Evolutionary conservation across 805 yeast genomes (phyloP).

Genomic region (Kurtzmaniella fragi): DNA sequence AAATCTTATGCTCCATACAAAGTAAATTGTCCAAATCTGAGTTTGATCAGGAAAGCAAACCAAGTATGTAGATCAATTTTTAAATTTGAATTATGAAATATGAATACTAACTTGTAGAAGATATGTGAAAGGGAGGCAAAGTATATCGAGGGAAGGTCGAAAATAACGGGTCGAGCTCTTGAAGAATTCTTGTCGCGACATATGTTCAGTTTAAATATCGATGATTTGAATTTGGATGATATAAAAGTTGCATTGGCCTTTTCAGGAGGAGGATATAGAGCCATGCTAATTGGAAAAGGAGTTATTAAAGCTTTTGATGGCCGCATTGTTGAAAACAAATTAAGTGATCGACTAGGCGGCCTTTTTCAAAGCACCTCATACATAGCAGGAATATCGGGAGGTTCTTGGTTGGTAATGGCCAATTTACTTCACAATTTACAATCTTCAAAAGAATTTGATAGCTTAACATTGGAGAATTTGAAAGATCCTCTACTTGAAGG

Average conservation of each 20-base stretch:
- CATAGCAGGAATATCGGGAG: conserved; percentile 66
- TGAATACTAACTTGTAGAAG: conserved; percentile 9
- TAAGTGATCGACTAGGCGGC: conserved; percentile 41
- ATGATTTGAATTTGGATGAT: conserved; percentile 12
- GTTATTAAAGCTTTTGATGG: conserved; percentile 46
- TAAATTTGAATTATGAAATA: neutral
- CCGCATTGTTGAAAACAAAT: conserved; percentile 31
- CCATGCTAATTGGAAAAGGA: conserved; percentile 60
- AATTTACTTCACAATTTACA: conserved; percentile 20
- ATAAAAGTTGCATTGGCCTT: conserved; percentile 35
- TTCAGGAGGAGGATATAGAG: conserved; percentile 53
- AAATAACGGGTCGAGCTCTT: conserved; percentile 23
- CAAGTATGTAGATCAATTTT: neutral
- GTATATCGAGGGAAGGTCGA: conserved; percentile 25
- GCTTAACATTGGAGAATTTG: conserved; percentile 30
- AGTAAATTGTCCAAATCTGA: conserved; percentile 17
- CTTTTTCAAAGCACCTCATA: conserved; percentile 51
- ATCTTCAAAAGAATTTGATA: neutral
- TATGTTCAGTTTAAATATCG: conserved; percentile 23
- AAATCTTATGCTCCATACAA: conserved; percentile 22
- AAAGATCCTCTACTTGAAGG: conserved; percentile 50
- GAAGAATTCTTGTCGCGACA: conserved; percentile 21
- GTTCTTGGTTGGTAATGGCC: conserved; percentile 62
- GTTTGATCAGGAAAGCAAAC: conserved; percentile 11
- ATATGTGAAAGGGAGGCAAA: conserved; percentile 15